Percentiles rank a stretch among this genome's conserved stretches.
Conservation (phyloP, 2,329 filamentous ascomycete species). For the Monosporascus sp. region DNA sequence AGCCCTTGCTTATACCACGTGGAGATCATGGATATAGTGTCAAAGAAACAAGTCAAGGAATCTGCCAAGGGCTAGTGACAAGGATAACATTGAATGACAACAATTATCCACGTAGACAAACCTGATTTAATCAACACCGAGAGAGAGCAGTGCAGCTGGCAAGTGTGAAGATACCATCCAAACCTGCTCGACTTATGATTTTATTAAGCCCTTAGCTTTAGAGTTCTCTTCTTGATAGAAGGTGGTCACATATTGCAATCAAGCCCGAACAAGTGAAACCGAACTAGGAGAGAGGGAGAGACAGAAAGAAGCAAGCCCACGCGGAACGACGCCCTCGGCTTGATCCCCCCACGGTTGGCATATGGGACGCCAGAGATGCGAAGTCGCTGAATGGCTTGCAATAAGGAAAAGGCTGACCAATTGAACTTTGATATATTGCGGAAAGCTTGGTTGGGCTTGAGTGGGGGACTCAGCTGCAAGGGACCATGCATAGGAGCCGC, state of each 20-base stretch:
- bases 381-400: background rate
- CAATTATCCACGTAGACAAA: background rate
- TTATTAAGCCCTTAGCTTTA: too few species aligned
- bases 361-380: background rate
- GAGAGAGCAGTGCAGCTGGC: background rate
- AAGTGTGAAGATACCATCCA: background rate
- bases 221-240: too few species aligned
- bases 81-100: background rate
- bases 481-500: background rate
- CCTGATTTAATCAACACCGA: background rate
- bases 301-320: too few species aligned
- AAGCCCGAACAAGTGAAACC: too few species aligned
- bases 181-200: background rate
- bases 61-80: background rate
- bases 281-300: too few species aligned
- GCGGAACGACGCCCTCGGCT: background rate
- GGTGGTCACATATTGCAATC: too few species aligned
- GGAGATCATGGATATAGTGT: background rate
- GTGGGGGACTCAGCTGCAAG: background rate
- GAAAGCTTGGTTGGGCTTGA: background rate
- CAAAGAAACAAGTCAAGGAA: background rate
- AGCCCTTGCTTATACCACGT: background rate
- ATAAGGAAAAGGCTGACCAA: background rate
- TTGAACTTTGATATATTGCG: background rate
- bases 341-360: background rate